Evolutionary conservation across 148 eudicot genomes (phyloP), one percentile per base, ranked within the genome.

Genomic region (Cornus controversa): DNA sequence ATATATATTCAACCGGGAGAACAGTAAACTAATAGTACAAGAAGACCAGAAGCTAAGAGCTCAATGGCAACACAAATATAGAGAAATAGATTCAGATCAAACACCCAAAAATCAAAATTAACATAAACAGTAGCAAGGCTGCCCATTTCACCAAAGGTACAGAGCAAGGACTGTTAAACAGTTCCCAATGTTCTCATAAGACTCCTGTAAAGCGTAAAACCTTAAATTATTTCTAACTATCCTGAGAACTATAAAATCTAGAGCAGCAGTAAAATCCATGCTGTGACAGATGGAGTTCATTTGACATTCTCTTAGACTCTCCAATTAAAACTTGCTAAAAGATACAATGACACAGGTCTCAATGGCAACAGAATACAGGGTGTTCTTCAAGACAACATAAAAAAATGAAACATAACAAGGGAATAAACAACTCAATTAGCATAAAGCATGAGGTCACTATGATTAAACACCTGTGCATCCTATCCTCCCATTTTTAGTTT

Each of bases 1-100:
- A 70, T 54, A 53, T 28, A 6, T 64, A 40, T 27, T 18, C 23
- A 58, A 57, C 3, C 22, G 23, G 69, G 72, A 42, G 1, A 9
- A 70, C 34, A 75, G 26, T 66, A 26, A 15, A 76, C 16, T 28
- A 42, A 60, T 13, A 26, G 14, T 77, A 64, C 45, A 74, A 73
- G 67, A 60, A 68, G 34, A 60, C 64, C 16, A 72, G 22, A 25
- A 53, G 25, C 25, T 15, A 36, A 47, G 73, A 80, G 58, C 66
- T 80, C 25, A 27, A 64, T 47, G 83, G 37, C 58, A 45, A 65
- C 34, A 42, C 27, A 68, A 72, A 66, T n/a, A 53, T 9, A 47
- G 34, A 34, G 60, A 58, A 73, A 6, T 27, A 28, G 15, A 75
- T 42, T 65, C 70, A 42, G 23, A 65, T 20, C 40, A 8, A 76